Percentiles rank a stretch among this genome's conserved stretches.
phyloP scores from a whole-genome alignment of 495 filamentous ascomycete genomes.

The Annulohypoxylon stygium region DNA sequence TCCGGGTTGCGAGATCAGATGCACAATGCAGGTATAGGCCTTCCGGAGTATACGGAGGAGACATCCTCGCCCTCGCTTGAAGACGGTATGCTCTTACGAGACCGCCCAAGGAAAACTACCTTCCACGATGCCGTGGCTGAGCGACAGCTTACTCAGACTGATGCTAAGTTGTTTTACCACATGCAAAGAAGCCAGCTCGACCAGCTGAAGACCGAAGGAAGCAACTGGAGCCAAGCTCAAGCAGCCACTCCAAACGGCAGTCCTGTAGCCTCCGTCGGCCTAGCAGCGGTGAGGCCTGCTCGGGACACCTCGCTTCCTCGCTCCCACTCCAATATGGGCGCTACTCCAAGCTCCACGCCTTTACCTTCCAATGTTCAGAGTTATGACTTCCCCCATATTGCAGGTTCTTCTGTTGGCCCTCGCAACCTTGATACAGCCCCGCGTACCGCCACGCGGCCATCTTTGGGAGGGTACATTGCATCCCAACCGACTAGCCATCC shows the following conservation, averaged over 20 bases:
- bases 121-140: slow-evolving; percentile 90
- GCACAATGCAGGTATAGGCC: slow-evolving; percentile 12
- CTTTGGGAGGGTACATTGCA: slow-evolving; percentile 46
- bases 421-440: slow-evolving; percentile 48
- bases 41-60: slow-evolving; percentile 20
- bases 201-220: slow-evolving; percentile 58
- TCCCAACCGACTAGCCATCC: slow-evolving; percentile 22
- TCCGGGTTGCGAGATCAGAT: slow-evolving; percentile 5
- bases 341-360: slow-evolving; percentile 27
- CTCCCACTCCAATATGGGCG: slow-evolving; percentile 23
- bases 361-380: slow-evolving; percentile 41
- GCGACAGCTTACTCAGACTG: slow-evolving; percentile 88
- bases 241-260: slow-evolving; percentile 60
- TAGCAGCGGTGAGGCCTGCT: slow-evolving; percentile 24
- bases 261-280: slow-evolving; percentile 55
- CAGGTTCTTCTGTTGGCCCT: slow-evolving; percentile 37
- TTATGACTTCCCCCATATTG: slow-evolving; percentile 50
- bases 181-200: slow-evolving; percentile 78
- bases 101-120: slow-evolving; percentile 81
- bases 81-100: slow-evolving; percentile 76
- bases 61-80: slow-evolving; percentile 46
- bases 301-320: slow-evolving; percentile 31
- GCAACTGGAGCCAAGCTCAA: slow-evolving; percentile 63
- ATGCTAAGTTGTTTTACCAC: slow-evolving; percentile 93
- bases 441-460: slow-evolving; percentile 47